Conservation (phyloP, 352 stramenopile genomes). For the Globisporangium viniferum region DNA sequence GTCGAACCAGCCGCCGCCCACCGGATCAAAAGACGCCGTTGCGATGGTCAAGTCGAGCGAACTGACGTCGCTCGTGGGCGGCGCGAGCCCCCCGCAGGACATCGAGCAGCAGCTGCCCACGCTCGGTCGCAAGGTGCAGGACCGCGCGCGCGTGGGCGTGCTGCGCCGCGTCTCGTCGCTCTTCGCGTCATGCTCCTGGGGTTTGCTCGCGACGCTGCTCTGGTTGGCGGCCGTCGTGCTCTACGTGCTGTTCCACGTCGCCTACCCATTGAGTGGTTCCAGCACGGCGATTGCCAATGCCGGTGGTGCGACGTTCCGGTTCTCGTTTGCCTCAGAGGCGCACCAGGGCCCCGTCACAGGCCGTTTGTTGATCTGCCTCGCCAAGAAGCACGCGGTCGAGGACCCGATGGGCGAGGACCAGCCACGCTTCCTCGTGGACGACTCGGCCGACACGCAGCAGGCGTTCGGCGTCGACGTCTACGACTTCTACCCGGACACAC, state of each 20-base stretch:
- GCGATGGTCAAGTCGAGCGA: slow-evolving; percentile 15
- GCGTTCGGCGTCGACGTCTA: slow-evolving; percentile 41
- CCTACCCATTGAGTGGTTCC: neutral
- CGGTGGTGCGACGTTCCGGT: slow-evolving; percentile 19
- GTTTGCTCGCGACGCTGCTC: slow-evolving; percentile 10
- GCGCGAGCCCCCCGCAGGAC: neutral
- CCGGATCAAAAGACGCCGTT: too few species aligned
- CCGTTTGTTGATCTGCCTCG: slow-evolving; percentile 34
- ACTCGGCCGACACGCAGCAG: slow-evolving; percentile 38
- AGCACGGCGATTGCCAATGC: neutral
- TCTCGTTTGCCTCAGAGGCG: slow-evolving; percentile 23
- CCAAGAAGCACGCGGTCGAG: slow-evolving; percentile 34
- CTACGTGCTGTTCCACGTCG: slow-evolving; percentile 9
- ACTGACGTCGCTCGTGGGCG: slow-evolving; percentile 14
- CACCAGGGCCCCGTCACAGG: slow-evolving; percentile 33
- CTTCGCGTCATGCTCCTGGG: slow-evolving; percentile 13
- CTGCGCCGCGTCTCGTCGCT: slow-evolving; percentile 2
- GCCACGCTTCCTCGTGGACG: slow-evolving; percentile 34
- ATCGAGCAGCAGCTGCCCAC: slow-evolving; percentile 2
- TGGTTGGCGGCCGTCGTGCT: slow-evolving; percentile 6
- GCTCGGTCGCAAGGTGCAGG: neutral
- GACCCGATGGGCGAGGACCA: slow-evolving; percentile 31
- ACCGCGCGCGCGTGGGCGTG: neutral
- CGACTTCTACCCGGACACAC: slow-evolving; percentile 25
- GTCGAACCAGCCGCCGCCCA: neutral